Conservation (phyloP, 768 basidiomycete species). For the Tremella mesenterica region DNA sequence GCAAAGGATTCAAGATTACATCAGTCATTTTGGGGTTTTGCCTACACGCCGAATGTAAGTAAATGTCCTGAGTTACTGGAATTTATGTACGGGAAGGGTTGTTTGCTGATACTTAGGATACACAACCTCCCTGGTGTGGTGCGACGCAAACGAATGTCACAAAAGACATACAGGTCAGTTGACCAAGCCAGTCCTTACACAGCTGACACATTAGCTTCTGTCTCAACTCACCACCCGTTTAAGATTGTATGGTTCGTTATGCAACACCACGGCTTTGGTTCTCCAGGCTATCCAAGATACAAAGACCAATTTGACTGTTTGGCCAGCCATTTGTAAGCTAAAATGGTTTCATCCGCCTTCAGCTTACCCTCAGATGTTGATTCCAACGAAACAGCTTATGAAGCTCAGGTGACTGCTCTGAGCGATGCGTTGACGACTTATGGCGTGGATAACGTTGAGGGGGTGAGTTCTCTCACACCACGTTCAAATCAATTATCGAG, state of each 20-base stretch:
- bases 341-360: background rate
- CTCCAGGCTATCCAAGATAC: conserved; percentile 85
- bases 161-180: conserved; percentile 35
- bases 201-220: conserved; percentile 51
- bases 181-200: background rate
- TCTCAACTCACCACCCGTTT: conserved; percentile 67
- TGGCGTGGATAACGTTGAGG: conserved; percentile 64
- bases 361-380: conserved; percentile 48
- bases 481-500: background rate
- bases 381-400: conserved; percentile 57
- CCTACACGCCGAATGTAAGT: conserved; percentile 62
- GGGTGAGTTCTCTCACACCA: conserved; percentile 41
- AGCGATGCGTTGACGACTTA: conserved; percentile 63
- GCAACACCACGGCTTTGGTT: conserved; percentile 47
- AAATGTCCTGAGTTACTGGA: background rate
- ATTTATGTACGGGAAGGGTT: no score
- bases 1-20: conserved; percentile 59
- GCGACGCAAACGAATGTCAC: conserved; percentile 39
- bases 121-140: conserved; percentile 28
- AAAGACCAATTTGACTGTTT: conserved; percentile 76
- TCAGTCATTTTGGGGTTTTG: conserved; percentile 73
- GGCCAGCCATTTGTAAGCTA: conserved; percentile 42
- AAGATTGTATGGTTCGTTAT: conserved; percentile 61
- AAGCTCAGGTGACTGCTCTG: conserved; percentile 62
- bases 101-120: background rate